Conservation (phyloP, 108 stramenopile genomes). For the Aurantiochytrium sp. region DNA sequence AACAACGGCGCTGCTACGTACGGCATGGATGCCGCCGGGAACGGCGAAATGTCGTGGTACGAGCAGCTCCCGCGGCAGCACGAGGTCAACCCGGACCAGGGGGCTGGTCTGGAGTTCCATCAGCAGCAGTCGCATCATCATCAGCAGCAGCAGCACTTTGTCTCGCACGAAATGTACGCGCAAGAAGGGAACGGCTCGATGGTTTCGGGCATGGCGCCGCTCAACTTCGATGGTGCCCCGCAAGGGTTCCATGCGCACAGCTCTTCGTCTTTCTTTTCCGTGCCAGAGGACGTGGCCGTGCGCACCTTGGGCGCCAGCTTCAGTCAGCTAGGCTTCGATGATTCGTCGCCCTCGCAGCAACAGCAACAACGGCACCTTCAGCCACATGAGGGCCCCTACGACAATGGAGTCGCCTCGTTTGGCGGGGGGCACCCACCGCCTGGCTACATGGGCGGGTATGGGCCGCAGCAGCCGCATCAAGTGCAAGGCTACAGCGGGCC, state of each 20-base stretch:
- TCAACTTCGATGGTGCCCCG: background rate
- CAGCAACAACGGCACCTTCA: too few relatives aligned
- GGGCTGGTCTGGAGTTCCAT: background rate
- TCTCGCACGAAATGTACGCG: background rate
- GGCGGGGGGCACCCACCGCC: background rate
- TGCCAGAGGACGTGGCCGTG: background rate
- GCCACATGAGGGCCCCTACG: too few relatives aligned
- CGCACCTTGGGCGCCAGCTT: background rate
- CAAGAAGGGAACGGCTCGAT: background rate
- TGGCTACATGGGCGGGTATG: background rate
- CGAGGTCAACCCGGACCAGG: background rate
- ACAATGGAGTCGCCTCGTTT: too few relatives aligned
- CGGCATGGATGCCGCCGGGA: background rate
- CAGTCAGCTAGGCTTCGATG: background rate
- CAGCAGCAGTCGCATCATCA: background rate
- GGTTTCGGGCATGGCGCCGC: background rate
- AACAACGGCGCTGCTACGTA: background rate
- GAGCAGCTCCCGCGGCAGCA: background rate
- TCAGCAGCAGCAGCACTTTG: background rate
- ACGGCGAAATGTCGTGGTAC: background rate
- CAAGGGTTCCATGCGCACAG: background rate
- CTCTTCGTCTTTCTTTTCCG: background rate
- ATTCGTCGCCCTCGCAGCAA: background rate
- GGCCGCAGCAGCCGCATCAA: background rate
- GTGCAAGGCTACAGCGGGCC: background rate